phyloP scores from a whole-genome alignment of 495 filamentous ascomycete species.

The Pyrenula massariospora region DNA sequence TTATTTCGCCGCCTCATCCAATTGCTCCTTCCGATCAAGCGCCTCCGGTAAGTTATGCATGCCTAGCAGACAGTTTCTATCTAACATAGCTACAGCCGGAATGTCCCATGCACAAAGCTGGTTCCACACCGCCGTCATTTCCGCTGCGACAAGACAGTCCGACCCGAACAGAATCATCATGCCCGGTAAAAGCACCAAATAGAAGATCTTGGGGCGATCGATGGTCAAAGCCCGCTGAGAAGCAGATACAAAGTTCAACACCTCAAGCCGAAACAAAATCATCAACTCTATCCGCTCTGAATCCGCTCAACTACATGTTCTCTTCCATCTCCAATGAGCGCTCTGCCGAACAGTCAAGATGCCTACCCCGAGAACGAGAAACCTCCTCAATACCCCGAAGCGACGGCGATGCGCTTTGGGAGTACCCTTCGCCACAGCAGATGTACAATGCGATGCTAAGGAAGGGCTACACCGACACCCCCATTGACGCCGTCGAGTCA shows the following conservation, averaged over 20 bases:
- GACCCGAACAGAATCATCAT: constrained; percentile 31
- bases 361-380: constrained; percentile 68
- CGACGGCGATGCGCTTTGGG: constrained; percentile 68
- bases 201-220: constrained; percentile 27
- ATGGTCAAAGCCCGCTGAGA: constrained; percentile 8
- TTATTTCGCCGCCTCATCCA: constrained; percentile 30
- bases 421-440: constrained; percentile 95
- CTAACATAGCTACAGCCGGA: constrained; percentile 42
- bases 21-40: constrained; percentile 24
- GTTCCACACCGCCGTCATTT: constrained; percentile 26
- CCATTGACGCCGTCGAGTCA: constrained; percentile 81
- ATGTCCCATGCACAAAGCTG: constrained; percentile 81
- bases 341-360: constrained; percentile 56
- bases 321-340: constrained; percentile 62
- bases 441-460: constrained; percentile 98
- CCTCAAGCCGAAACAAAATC: constrained; percentile 18
- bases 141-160: constrained; percentile 28
- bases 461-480: constrained; percentile 91
- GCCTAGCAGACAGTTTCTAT: background rate
- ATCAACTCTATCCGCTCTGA: constrained; percentile 59
- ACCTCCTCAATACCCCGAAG: constrained; percentile 78
- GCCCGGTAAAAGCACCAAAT: constrained; percentile 37
- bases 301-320: constrained; percentile 97
- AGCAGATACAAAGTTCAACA: constrained; percentile 1
- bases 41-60: constrained; percentile 56